These are phyloP conservation scores for Spiraea crenata DNA, from an alignment of 331 rosid species.

Conservation along the genomic window DNA sequence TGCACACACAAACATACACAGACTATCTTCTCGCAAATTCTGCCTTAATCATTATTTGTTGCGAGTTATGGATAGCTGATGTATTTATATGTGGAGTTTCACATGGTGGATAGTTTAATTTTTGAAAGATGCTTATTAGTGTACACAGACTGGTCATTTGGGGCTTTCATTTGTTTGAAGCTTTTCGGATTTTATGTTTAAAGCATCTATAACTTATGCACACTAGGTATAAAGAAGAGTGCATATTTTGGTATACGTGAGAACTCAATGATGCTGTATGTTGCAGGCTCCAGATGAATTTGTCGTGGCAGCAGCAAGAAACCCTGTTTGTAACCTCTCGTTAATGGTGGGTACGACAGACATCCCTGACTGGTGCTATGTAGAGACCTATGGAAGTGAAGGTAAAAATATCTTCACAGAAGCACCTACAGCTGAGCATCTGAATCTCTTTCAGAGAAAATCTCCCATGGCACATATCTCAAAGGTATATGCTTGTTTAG, in stretches of 20 bases:
- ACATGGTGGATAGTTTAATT: background rate
- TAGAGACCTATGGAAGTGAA: conserved; percentile 61
- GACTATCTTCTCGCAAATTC: background rate
- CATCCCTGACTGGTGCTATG: conserved; percentile 91
- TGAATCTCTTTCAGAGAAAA: conserved; percentile 56
- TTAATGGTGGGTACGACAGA: conserved; percentile 86
- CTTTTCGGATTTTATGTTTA: background rate
- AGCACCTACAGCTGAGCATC: conserved; percentile 69
- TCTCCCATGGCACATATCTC: conserved; percentile 83
- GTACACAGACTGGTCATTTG: background rate
- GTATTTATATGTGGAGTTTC: background rate
- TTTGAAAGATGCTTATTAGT: conserved; percentile 18
- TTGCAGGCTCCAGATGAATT: conserved; percentile 86
- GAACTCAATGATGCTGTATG: conserved; percentile 22
- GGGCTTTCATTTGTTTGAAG: background rate
- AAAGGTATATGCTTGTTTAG: conserved; percentile 49
- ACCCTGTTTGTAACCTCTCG: conserved; percentile 80
- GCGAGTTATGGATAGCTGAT: background rate
- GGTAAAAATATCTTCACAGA: conserved; percentile 54
- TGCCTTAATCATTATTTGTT: background rate
- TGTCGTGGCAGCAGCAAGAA: conserved; percentile 70
- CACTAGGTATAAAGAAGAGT: background rate
- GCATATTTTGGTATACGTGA: background rate
- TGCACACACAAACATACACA: background rate
- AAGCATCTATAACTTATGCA: background rate